phyloP scores from a whole-genome alignment of 352 stramenopile species.

The Nothophytophthora sp. region DNA sequence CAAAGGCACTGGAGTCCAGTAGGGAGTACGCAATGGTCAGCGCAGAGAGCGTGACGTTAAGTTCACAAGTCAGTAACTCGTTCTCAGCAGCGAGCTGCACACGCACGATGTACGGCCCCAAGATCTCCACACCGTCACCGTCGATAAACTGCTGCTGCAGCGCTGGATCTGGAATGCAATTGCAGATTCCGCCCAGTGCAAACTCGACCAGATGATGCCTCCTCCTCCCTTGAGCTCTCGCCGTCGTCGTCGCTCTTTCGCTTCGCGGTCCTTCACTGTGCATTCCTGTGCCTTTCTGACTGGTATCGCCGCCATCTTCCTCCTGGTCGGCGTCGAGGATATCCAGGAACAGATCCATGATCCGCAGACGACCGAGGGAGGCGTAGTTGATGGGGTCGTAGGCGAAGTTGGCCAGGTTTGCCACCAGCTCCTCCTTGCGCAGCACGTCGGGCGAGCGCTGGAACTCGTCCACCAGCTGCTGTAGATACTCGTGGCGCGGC shows the following conservation, averaged over 20 bases:
- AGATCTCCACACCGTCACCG: constrained; percentile 40
- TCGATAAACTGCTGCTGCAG: constrained; percentile 62
- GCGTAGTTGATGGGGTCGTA: constrained; percentile 88
- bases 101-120: constrained; percentile 45
- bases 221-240: constrained; percentile 1
- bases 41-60: constrained; percentile 56
- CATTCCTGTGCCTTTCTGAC: constrained; percentile 2
- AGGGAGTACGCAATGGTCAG: constrained; percentile 70
- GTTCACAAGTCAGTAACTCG: constrained; percentile 14
- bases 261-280: too few species aligned
- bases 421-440: constrained; percentile 74
- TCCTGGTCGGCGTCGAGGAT: constrained; percentile 56
- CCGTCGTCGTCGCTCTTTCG: constrained; percentile 3
- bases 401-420: constrained; percentile 82
- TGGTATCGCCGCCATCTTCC: constrained; percentile 2
- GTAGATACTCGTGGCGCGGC: constrained; percentile 75
- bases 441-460: constrained; percentile 56
- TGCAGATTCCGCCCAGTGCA: constrained; percentile 73
- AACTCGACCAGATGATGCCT: constrained; percentile 61
- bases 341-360: constrained; percentile 82
- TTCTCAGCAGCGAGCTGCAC: constrained; percentile 14
- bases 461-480: constrained; percentile 79
- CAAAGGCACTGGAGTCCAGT: constrained; percentile 57
- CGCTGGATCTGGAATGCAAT: constrained; percentile 62
- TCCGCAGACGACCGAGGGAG: constrained; percentile 47